Percentiles rank a stretch among this genome's conserved stretches.
phyloP scores from a whole-genome alignment of 139 green algal genomes.

The Monoraphidium neglectum region DNA sequence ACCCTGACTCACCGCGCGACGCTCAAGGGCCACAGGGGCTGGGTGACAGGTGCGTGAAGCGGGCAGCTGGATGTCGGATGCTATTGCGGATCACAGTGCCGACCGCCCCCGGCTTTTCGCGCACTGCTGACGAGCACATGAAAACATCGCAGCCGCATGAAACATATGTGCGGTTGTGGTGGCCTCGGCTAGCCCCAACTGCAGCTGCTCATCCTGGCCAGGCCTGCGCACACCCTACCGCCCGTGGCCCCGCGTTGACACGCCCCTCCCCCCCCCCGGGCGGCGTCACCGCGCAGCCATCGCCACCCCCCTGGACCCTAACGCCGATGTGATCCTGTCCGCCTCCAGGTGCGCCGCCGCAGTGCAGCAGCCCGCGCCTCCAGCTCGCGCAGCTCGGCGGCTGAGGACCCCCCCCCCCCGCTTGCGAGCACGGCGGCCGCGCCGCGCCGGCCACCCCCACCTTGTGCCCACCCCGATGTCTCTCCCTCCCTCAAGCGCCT shows the following conservation, averaged over 20 bases:
- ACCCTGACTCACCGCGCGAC: slow-evolving; percentile 76
- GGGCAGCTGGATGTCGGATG: no score
- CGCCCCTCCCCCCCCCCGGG: no score
- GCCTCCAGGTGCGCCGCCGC: slow-evolving; percentile 83
- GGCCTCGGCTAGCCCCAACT: no score
- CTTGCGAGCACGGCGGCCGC: neutral
- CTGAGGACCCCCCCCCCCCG: neutral
- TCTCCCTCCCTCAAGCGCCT: neutral
- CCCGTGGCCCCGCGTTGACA: neutral
- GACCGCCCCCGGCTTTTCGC: no score
- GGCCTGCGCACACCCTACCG: no score
- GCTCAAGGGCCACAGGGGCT: slow-evolving; percentile 74
- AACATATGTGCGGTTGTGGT: no score
- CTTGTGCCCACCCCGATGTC: neutral
- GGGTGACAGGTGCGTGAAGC: slow-evolving; percentile 73
- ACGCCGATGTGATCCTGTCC: slow-evolving; percentile 90
- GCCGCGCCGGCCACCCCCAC: neutral
- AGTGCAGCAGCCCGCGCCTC: neutral
- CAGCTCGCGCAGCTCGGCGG: neutral
- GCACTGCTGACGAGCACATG: no score
- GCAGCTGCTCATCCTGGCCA: no score
- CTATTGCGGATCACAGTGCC: no score
- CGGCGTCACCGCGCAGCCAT: slow-evolving; percentile 95
- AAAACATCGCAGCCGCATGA: no score
- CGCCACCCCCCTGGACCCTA: slow-evolving; percentile 94